A percentile compares a stretch with the other conserved stretches of the same genome.
phyloP scores from a whole-genome alignment of 768 basidiomycete genomes.

The Flagelloscypha sp. region DNA sequence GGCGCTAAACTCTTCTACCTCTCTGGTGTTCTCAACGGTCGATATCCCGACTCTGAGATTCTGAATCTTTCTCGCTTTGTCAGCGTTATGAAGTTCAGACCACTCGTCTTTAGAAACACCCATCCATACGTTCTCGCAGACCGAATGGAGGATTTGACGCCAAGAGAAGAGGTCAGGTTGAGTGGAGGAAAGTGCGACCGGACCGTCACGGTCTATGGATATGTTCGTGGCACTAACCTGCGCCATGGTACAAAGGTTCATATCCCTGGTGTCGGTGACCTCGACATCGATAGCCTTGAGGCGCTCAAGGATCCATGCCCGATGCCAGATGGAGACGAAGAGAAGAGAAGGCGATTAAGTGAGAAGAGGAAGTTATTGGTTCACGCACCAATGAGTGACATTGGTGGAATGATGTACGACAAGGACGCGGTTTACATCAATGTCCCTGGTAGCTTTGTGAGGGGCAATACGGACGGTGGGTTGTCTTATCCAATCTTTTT shows the following conservation, averaged over 20 bases:
- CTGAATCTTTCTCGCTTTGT: constrained; percentile 95
- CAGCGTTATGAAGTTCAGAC: constrained; percentile 97
- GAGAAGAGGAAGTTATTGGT: constrained; percentile 90
- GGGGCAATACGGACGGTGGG: constrained; percentile 61
- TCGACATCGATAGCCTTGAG: constrained; percentile 66
- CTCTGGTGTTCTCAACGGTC: constrained; percentile 92
- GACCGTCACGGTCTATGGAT: constrained; percentile 91
- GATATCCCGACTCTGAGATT: constrained; percentile 95
- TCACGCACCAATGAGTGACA: constrained; percentile 98
- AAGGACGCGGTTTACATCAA: constrained; percentile 99
- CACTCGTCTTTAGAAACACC: constrained; percentile 88
- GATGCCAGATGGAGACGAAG: constrained; percentile 81
- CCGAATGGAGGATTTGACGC: constrained; percentile 89
- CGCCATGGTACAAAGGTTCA: constrained; percentile 74
- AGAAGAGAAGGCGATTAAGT: constrained; percentile 85
- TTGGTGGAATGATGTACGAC: constrained; percentile 94
- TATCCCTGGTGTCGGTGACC: constrained; percentile 90
- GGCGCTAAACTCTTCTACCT: constrained; percentile 98
- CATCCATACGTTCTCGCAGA: constrained; percentile 95
- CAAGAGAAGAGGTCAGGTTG: constrained; percentile 70
- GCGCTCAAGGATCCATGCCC: constrained; percentile 92
- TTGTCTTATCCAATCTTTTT: background rate
- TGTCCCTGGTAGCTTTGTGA: constrained; percentile 89
- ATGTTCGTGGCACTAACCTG: constrained; percentile 84
- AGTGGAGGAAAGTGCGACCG: constrained; percentile 87